Base-by-base conservation (phyloP, 2,329 filamentous ascomycete genomes). In the Whalleya microplaca region DNA sequence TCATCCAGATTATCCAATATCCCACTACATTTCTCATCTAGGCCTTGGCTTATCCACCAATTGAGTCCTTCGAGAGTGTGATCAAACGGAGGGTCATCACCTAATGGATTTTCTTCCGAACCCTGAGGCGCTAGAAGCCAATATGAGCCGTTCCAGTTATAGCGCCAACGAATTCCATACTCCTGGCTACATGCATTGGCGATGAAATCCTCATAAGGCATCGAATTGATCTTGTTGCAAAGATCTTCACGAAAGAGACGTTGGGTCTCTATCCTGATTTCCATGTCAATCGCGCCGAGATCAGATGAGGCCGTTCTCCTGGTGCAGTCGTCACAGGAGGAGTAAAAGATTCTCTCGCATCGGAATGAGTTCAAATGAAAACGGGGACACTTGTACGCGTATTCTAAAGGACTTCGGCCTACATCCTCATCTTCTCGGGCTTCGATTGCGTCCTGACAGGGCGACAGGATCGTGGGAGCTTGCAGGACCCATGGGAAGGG, bases 311-410 rank as follows among this genome's bases (percentile, higher is more conserved):
- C 29, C 19, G 10, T 16, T 1, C 1, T 40, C 18, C 14, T 27
- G 10, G 50, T 18, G 41, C 60, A 62, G 3, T 21, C 4, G 3
- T 48, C 19, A 43, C 60, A 63, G 1, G 2, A 23, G 4, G 55
- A 43, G 40, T 41, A 61, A 48, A 49, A 63, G 4, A 63, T 41
- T 7, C 60, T 52, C 44, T 63, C 60, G 20, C 20, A 41, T 2
- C 57, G 50, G 2, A 49, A 9, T 23, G 53, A 49, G 1, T 8
- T 5, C 1, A 12, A 6, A 2, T 54, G 19, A 18, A 21, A 60
- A 0, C 20, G 12, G 19, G 20, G 32, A 27, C 59, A 62, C 1
- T 32, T 20, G 2, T 20, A 1, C 4, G 5, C 6, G 27, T 21
- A 18, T 10, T 53, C 48, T 6, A 41, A 12, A 12, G 32, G 6